Evolutionary conservation across 345 rosid species (phyloP).

Genomic region (Eucalyptus melliodora): DNA sequence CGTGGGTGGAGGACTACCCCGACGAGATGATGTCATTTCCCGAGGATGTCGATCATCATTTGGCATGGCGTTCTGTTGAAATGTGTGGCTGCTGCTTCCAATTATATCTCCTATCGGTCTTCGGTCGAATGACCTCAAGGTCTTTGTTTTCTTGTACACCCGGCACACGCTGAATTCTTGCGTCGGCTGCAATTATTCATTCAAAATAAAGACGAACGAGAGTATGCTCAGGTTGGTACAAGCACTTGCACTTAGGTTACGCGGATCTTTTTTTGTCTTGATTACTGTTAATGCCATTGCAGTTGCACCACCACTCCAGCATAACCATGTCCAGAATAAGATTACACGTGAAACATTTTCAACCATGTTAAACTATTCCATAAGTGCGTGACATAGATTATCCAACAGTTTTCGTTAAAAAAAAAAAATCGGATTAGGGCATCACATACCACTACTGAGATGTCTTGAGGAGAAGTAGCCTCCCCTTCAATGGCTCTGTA

Average conservation of each 20-base stretch:
- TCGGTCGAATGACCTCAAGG: constrained; percentile 25
- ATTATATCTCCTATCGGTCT: constrained; percentile 10
- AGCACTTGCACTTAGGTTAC: neutral
- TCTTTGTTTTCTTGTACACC: constrained; percentile 25
- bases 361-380: neutral
- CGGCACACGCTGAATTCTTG: constrained; percentile 41
- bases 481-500: constrained; percentile 16
- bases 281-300: neutral
- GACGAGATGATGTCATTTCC: neutral
- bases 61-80: neutral
- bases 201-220: neutral
- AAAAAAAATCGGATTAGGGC: neutral
- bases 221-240: neutral
- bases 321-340: neutral
- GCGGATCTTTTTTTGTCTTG: neutral
- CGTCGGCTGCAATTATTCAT: constrained; percentile 6
- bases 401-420: neutral
- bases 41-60: neutral
- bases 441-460: neutral
- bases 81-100: neutral
- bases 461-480: neutral
- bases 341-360: neutral
- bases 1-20: neutral
- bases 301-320: neutral
- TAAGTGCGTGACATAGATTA: neutral